Evolutionary conservation across 495 filamentous ascomycete genomes (phyloP).

Genomic region (Trichoderma erinaceum): DNA sequence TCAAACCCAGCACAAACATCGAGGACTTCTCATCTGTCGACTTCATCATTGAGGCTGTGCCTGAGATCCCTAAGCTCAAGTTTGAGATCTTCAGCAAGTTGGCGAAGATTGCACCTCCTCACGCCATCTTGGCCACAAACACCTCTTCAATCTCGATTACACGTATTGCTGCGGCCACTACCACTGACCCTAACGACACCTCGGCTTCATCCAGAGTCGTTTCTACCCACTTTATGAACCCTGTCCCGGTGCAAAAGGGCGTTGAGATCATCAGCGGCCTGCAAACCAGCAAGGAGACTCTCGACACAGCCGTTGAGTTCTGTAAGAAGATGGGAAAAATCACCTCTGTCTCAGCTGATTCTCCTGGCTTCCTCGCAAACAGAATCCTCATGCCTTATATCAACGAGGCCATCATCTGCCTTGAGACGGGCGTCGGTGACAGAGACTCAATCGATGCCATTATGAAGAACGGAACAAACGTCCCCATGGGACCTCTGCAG

Average conservation of each 20-base stretch:
- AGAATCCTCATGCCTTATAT: constrained; percentile 98
- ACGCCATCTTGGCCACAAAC: constrained; percentile 93
- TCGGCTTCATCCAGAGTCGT: constrained; percentile 82
- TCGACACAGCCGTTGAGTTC: constrained; percentile 79
- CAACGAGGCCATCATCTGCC: constrained; percentile 94
- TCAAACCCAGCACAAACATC: constrained; percentile 65
- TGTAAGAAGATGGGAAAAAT: constrained; percentile 92
- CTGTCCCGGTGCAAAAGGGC: constrained; percentile 92
- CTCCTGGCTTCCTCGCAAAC: constrained; percentile 93
- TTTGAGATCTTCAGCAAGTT: constrained; percentile 79
- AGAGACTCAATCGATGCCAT: constrained; percentile 92
- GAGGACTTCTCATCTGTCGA: constrained; percentile 79
- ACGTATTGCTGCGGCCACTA: constrained; percentile 82
- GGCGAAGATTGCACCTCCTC: constrained; percentile 73
- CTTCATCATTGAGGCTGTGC: constrained; percentile 96
- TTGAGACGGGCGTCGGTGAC: constrained; percentile 84
- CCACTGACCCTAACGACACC: constrained; percentile 66
- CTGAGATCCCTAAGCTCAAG: constrained; percentile 86
- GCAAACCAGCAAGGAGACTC: constrained; percentile 77
- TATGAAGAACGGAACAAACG: constrained; percentile 99
- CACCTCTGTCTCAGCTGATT: constrained; percentile 75
- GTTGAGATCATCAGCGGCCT: constrained; percentile 95
- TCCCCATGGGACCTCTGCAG: constrained; percentile 93
- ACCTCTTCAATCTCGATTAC: constrained; percentile 97
- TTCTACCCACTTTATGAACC: constrained; percentile 99